phyloP scores from a whole-genome alignment of 257 asterid species.

The Linaria vulgaris region DNA sequence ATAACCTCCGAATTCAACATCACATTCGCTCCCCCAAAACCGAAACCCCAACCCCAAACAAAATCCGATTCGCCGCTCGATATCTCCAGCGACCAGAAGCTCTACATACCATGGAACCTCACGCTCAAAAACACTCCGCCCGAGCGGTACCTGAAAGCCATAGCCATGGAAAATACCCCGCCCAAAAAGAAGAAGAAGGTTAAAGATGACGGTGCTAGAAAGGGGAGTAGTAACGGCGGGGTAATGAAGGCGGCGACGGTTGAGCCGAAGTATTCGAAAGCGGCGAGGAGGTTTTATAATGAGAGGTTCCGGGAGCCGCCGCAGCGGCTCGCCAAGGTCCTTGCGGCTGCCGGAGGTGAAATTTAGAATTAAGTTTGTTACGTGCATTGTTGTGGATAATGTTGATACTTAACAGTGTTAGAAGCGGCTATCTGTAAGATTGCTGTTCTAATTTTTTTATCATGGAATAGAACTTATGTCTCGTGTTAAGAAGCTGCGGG shows the following conservation, averaged over 20 bases:
- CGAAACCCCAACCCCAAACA: conserved; percentile 31
- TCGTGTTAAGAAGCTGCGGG: too few species aligned
- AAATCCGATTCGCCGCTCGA: conserved; percentile 15
- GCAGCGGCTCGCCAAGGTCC: conserved; percentile 82
- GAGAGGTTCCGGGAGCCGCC: conserved; percentile 83
- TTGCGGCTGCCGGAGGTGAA: conserved; percentile 96
- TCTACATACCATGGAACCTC: conserved; percentile 67
- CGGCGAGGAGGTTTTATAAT: conserved; percentile 91
- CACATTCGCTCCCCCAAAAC: conserved; percentile 67
- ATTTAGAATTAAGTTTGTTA: not conserved
- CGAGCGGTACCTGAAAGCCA: conserved; percentile 46
- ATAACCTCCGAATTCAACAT: conserved; percentile 56
- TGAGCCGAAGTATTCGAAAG: conserved; percentile 85
- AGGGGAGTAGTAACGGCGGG: too few species aligned
- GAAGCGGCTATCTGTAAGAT: too few species aligned
- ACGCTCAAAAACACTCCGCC: conserved; percentile 54
- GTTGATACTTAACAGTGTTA: too few species aligned
- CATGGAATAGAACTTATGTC: too few species aligned
- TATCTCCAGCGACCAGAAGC: conserved; percentile 42
- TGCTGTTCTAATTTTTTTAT: too few species aligned
- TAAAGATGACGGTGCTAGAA: not conserved
- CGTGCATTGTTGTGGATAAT: conserved; percentile 11
- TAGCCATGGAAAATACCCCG: conserved; percentile 55
- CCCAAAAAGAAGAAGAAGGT: conserved; percentile 52
- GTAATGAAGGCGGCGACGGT: conserved; percentile 8